phyloP scores from a whole-genome alignment of 192 early-diverging fungal genomes.

The Gigaspora rosea region DNA sequence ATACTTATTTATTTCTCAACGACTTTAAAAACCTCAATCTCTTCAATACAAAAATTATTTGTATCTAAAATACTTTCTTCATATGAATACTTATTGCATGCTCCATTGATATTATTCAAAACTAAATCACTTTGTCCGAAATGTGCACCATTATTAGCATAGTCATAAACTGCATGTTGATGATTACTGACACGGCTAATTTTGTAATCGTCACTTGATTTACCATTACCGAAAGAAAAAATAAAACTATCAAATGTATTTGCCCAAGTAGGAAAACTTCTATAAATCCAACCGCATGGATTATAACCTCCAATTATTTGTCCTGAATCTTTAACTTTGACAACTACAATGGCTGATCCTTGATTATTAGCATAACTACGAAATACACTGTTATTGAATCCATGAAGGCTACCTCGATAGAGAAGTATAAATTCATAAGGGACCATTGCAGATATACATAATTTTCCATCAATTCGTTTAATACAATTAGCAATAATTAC shows the following conservation, averaged over 20 bases:
- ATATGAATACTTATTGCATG: neutral
- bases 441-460: neutral
- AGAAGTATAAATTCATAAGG: constrained; percentile 8
- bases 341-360: neutral
- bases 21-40: neutral
- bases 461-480: neutral
- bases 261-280: neutral
- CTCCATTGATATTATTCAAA: neutral
- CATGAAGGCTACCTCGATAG: constrained; percentile 1
- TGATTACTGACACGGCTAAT: neutral
- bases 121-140: neutral
- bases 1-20: neutral
- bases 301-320: constrained; percentile 13
- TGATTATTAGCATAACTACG: neutral
- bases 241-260: constrained; percentile 15
- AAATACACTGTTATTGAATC: neutral
- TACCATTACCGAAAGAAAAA: constrained; percentile 1
- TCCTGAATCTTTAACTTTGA: neutral
- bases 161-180: neutral
- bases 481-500: constrained; percentile 3
- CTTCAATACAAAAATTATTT: neutral
- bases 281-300: constrained; percentile 6
- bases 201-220: neutral
- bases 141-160: neutral
- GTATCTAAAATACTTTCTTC: neutral